Evolutionary conservation across 768 basidiomycete genomes (phyloP), one percentile per base, ranked within the genome.

Genomic region (Hygrocybe punicea): DNA sequence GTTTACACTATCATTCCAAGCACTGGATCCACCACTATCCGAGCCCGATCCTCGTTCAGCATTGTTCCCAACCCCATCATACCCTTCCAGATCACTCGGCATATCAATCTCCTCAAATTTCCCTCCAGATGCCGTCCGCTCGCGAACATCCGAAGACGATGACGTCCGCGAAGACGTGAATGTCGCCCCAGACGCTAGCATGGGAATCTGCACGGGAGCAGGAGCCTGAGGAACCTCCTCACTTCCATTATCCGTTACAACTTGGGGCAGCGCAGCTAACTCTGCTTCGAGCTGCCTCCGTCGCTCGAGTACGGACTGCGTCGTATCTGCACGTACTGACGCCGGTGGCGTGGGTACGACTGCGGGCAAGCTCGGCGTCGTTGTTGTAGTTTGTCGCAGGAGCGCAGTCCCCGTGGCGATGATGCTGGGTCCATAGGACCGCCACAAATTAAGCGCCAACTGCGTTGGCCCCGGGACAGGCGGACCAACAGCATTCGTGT

Each of bases 341-440:
- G n/a, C n/a, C n/a, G n/a, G n/a, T n/a, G n/a, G n/a, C n/a, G n/a
- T n/a, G n/a, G n/a, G n/a, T n/a, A n/a, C n/a, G n/a, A n/a, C n/a
- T n/a, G n/a, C n/a, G n/a, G n/a, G n/a, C n/a, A n/a, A n/a, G n/a
- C n/a, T n/a, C n/a, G 72, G 64, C 1, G 81, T 71, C 16, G 75
- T 72, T 0, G 74, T 71, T 11, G 81, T 73, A 19, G 80, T 74
- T 58, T 85, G 82, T 16, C 76, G 76, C 13, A 91, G 69, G 4
- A 91, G 67, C 2, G 82, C 81, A 0, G 87, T 79, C 17, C 89
- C 87, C 1, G 82, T 79, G 2, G 87, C 87, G 11, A 92, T 63
- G 42, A 92, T 78, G 2, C 78, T 67, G 0, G 91, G 91, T 1
- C 89, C 91, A 59, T 90, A 93, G 2, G 84, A 81, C n/a, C 78